Evolutionary conservation across 176 grass and related monocot species (phyloP), one percentile per base, ranked within the genome.

Genomic region (Dendrocalamus sinicus): DNA sequence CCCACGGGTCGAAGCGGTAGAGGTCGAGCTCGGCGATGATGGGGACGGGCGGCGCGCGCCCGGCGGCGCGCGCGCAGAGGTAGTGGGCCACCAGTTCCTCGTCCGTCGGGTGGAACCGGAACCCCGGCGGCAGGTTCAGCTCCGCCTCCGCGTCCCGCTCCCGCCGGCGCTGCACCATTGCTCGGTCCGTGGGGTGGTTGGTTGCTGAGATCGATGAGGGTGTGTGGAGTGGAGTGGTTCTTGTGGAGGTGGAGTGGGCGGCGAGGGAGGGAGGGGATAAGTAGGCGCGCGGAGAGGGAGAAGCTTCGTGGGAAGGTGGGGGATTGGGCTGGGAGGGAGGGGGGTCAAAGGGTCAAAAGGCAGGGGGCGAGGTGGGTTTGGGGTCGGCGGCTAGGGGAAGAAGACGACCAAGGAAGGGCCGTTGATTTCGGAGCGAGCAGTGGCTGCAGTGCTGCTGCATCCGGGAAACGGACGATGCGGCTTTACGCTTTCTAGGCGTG

Each of bases 101-200:
- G 57, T 98, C 96, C 17, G 96, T 98, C 14, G 96, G 96, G 84
- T 98, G 96, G 90, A 98, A 98, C 1, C 96, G 91, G 70, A 95
- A 98, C 14, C 96, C 96, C 37, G 96, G 96, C 15, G 93, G 96
- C 77, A 98, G 87, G 89, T 94, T 91, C 69, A 94, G 86, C 75
- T 94, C 92, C 39, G 89, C 92, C 86, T 94, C 92, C 68, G 89
- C 92, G 85, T 94, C 92, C 84, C 92, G 78, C 37, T 39, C 37
- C 85, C 35, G 3, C 7, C 23, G 30, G n/a, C 82, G 63, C 26
- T 30, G 45, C 63, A 19, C 70, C 78, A 88, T 85, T 9, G 40
- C n/a, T 39, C 37, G 37, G 37, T 39, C 37, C 37, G 37, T 53
- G 35, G 40, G 54, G 12, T 69, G 28, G 81, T 66, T 8, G 71